phyloP scores from a whole-genome alignment of 2,329 filamentous ascomycete genomes.

The Colletotrichum tanaceti region DNA sequence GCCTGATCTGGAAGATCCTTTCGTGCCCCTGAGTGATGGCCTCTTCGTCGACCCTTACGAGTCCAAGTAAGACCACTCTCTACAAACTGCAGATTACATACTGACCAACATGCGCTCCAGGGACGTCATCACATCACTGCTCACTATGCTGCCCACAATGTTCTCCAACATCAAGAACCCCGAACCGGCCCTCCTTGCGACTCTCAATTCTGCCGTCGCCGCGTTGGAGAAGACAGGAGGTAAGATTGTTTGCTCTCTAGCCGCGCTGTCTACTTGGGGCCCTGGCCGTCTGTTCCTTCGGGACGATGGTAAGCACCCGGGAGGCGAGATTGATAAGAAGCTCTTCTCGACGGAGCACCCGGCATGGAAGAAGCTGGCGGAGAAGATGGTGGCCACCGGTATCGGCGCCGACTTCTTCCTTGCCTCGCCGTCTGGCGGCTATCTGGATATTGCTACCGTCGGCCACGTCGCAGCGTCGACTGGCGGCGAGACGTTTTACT shows the following conservation, averaged over 20 bases:
- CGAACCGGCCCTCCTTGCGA: slow-evolving; percentile 87
- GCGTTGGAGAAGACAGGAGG: slow-evolving; percentile 89
- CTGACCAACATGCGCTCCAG: slow-evolving; percentile 52
- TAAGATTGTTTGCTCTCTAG: slow-evolving; percentile 89
- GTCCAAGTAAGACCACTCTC: slow-evolving; percentile 68
- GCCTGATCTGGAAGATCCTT: slow-evolving; percentile 96
- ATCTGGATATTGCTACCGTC: slow-evolving; percentile 92
- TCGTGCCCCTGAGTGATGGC: slow-evolving; percentile 89
- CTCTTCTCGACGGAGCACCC: slow-evolving; percentile 91
- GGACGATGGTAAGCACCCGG: slow-evolving; percentile 87
- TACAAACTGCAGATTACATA: neutral
- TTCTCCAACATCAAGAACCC: slow-evolving; percentile 91
- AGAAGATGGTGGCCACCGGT: slow-evolving; percentile 87
- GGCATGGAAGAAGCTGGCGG: slow-evolving; percentile 85
- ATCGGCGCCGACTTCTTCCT: slow-evolving; percentile 95
- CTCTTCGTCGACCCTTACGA: slow-evolving; percentile 95
- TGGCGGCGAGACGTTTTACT: slow-evolving; percentile 97
- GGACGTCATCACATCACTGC: slow-evolving; percentile 85
- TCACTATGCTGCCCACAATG: slow-evolving; percentile 84
- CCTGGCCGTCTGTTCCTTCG: slow-evolving; percentile 86
- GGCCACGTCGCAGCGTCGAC: slow-evolving; percentile 87
- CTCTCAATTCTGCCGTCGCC: slow-evolving; percentile 84
- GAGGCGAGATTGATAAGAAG: slow-evolving; percentile 91
- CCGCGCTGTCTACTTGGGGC: slow-evolving; percentile 90
- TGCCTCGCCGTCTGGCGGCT: slow-evolving; percentile 88